Evolutionary conservation across 176 grass and related monocot genomes (phyloP).

Genomic region (Chrysopogon serrulatus): DNA sequence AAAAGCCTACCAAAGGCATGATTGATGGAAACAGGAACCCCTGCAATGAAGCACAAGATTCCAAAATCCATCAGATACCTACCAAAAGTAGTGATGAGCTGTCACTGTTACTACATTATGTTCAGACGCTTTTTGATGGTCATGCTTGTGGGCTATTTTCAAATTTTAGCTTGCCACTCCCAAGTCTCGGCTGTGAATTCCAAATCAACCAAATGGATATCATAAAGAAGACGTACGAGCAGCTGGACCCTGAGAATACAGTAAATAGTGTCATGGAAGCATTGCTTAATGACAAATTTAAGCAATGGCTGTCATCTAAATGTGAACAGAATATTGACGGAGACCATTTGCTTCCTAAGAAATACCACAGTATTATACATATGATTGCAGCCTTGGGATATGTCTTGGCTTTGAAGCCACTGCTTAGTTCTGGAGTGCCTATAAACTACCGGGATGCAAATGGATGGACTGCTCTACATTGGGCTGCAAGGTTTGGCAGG

Average conservation of each 20-base stretch:
- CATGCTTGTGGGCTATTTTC: conserved; percentile 28
- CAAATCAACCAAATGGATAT: conserved; percentile 30
- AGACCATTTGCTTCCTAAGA: conserved; percentile 43
- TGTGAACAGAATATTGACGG: conserved; percentile 37
- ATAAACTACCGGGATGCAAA: conserved; percentile 88
- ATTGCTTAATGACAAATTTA: conserved; percentile 67
- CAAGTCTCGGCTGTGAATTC: conserved; percentile 2
- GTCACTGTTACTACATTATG: conserved; percentile 45
- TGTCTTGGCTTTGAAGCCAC: conserved; percentile 49
- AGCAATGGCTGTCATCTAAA: conserved; percentile 62
- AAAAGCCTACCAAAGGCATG: conserved; percentile 46
- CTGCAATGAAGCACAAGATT: conserved; percentile 43
- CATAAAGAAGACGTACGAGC: conserved; percentile 13
- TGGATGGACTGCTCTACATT: conserved; percentile 94
- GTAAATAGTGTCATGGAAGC: conserved; percentile 56
- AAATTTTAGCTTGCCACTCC: conserved; percentile 13
- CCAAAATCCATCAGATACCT: conserved; percentile 37
- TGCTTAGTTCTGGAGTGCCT: conserved; percentile 65
- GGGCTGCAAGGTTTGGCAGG: conserved; percentile 89
- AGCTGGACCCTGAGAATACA: conserved; percentile 24
- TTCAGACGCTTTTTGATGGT: conserved; percentile 56
- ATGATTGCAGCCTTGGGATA: conserved; percentile 79
- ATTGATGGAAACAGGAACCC: conserved; percentile 36
- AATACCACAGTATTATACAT: conserved; percentile 75
- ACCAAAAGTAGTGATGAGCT: conserved; percentile 49